These are phyloP conservation scores for Termitomyces sp. DNA, from an alignment of 768 basidiomycete species.

Conservation along the genomic window DNA sequence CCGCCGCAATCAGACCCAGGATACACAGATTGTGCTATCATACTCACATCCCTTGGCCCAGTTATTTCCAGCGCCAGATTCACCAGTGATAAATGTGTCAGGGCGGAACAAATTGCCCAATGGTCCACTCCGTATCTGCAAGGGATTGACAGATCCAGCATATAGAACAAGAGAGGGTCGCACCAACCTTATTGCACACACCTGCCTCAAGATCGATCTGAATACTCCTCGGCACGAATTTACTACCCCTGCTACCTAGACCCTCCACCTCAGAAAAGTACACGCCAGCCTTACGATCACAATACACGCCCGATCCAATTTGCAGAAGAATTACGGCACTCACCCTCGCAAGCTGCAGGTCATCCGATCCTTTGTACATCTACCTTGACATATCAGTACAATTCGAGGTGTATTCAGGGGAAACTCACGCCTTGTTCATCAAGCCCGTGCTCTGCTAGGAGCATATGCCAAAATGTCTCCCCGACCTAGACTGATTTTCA, in stretches of 20 bases:
- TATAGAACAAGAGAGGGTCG: background rate
- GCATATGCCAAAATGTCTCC: constrained; percentile 85
- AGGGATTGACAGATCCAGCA: background rate
- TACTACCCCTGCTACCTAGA: constrained; percentile 40
- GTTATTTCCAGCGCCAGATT: constrained; percentile 78
- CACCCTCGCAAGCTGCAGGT: constrained; percentile 70
- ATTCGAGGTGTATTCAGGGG: background rate
- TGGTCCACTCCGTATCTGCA: constrained; percentile 60
- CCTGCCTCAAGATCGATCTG: constrained; percentile 89
- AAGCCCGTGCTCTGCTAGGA: constrained; percentile 83
- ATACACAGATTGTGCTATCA: background rate
- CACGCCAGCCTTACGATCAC: constrained; percentile 54
- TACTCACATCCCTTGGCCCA: constrained; percentile 92
- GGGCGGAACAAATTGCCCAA: constrained; percentile 80
- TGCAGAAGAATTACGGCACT: constrained; percentile 13
- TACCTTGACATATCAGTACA: constrained; percentile 20
- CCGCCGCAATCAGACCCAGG: constrained; percentile 1
- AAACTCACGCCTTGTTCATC: constrained; percentile 58
- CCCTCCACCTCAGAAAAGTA: constrained; percentile 74
- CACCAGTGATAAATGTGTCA: constrained; percentile 72
- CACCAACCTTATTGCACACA: constrained; percentile 70
- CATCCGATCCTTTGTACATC: constrained; percentile 71
- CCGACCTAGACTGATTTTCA: constrained; percentile 46
- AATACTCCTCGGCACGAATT: constrained; percentile 87
- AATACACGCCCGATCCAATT: background rate